These are phyloP conservation scores for Suillus clintonianus DNA, from an alignment of 768 basidiomycete genomes.

Conservation along the genomic window DNA sequence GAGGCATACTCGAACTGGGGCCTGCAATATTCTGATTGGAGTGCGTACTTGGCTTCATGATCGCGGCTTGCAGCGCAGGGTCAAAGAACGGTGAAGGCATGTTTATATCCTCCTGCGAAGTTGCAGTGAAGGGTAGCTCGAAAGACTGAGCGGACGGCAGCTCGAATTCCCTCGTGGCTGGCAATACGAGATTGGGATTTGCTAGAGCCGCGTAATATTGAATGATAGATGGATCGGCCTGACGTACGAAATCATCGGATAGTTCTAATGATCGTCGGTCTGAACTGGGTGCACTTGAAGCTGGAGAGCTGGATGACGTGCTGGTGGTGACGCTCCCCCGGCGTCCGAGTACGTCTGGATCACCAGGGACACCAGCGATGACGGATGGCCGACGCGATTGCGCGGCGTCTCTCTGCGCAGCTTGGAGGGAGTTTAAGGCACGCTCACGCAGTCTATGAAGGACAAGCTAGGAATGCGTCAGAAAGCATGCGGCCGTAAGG, in stretches of 20 bases:
- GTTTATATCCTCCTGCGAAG: neutral
- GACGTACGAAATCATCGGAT: neutral
- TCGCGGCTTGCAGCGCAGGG: neutral
- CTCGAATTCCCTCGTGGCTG: conserved; percentile 7
- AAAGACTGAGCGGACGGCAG: neutral
- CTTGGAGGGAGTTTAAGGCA: conserved; percentile 33
- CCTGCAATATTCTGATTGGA: neutral
- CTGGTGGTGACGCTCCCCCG: conserved; percentile 37
- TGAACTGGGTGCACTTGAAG: conserved; percentile 10
- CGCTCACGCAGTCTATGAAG: conserved; percentile 40
- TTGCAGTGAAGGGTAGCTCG: neutral
- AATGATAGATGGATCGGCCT: neutral
- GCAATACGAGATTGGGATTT: conserved; percentile 6
- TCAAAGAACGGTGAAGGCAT: conserved; percentile 6
- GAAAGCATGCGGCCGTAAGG: neutral
- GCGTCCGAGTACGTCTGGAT: conserved; percentile 38
- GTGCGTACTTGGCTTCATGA: neutral
- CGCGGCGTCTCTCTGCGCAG: conserved; percentile 21
- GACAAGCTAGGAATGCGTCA: conserved; percentile 30
- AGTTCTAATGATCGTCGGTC: neutral
- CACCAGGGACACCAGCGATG: conserved; percentile 15
- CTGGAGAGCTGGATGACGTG: conserved; percentile 33
- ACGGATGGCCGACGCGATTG: neutral
- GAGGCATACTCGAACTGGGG: conserved; percentile 2
- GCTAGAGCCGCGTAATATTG: conserved; percentile 4